Percentiles rank a stretch among this genome's conserved stretches.
phyloP scores from a whole-genome alignment of 371 early-diverging fungal species.

The Rhizopus sp. region DNA sequence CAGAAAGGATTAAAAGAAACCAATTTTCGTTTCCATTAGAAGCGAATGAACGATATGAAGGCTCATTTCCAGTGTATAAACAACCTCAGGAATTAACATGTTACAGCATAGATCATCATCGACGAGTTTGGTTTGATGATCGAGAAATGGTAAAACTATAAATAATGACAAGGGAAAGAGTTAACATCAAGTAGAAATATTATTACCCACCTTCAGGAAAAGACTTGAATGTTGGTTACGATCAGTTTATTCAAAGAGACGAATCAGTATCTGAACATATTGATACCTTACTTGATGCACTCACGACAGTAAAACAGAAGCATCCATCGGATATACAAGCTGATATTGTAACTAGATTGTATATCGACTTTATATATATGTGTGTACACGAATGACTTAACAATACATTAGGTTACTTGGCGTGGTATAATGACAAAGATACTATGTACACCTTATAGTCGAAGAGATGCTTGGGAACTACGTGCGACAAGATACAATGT shows the following conservation, averaged over 20 bases:
- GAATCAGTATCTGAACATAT: conserved; percentile 69
- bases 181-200: conserved; percentile 55
- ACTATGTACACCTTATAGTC: conserved; percentile 74
- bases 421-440: conserved; percentile 91
- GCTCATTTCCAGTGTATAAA: conserved; percentile 53
- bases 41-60: conserved; percentile 43
- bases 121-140: conserved; percentile 66
- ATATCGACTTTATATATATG: neutral
- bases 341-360: conserved; percentile 42
- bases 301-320: conserved; percentile 40
- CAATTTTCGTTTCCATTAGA: neutral
- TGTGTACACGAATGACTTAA: neutral
- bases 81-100: conserved; percentile 79
- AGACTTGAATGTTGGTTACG: conserved; percentile 61
- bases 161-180: neutral
- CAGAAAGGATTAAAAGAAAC: too few species aligned
- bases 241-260: conserved; percentile 67
- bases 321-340: conserved; percentile 6
- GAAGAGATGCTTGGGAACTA: conserved; percentile 80
- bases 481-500: conserved; percentile 74
- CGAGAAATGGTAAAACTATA: conserved; percentile 58
- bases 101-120: conserved; percentile 73
- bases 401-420: conserved; percentile 42
- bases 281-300: conserved; percentile 74
- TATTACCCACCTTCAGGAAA: conserved; percentile 59